phyloP scores from a whole-genome alignment of 2,329 filamentous ascomycete genomes.

The Tetracladium maxilliforme region DNA sequence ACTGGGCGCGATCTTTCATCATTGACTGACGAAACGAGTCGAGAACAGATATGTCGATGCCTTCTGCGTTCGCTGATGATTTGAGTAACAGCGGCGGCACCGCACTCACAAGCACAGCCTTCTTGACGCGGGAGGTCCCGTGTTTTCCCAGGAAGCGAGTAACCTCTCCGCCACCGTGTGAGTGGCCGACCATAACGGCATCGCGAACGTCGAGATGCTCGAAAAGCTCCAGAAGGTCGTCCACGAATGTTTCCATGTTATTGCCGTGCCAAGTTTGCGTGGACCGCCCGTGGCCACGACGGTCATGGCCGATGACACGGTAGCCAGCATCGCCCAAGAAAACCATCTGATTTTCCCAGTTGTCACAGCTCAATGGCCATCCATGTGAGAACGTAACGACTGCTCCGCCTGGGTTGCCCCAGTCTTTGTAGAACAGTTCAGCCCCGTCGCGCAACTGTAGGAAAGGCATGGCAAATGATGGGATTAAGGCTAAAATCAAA shows the following conservation, averaged over 20 bases:
- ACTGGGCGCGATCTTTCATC: constrained; percentile 16
- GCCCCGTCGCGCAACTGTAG: constrained; percentile 21
- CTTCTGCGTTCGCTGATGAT: constrained; percentile 16
- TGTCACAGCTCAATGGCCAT: constrained; percentile 22
- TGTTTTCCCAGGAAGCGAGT: constrained; percentile 17
- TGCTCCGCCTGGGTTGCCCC: constrained; percentile 19
- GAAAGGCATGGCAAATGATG: too few species aligned
- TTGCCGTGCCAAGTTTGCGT: constrained; percentile 22
- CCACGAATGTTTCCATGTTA: constrained; percentile 23
- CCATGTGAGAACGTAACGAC: constrained; percentile 21
- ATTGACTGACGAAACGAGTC: constrained; percentile 20
- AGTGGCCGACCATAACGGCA: constrained; percentile 20
- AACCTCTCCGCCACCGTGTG: constrained; percentile 25
- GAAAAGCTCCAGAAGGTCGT: constrained; percentile 20
- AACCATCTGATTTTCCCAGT: constrained; percentile 22
- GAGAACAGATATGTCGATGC: constrained; percentile 18
- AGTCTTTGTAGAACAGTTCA: constrained; percentile 25
- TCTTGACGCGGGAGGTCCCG: constrained; percentile 19
- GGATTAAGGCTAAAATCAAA: too few species aligned
- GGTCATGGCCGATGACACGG: constrained; percentile 20
- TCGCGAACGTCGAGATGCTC: constrained; percentile 17
- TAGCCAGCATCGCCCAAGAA: constrained; percentile 20
- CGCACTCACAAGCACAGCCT: constrained; percentile 21
- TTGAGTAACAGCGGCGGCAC: constrained; percentile 20
- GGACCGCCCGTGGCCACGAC: constrained; percentile 23